A percentile compares a stretch with the other conserved stretches of the same genome.
These are phyloP conservation scores for Ballota nigra DNA, from an alignment of 257 asterid species.

Conservation along the genomic window DNA sequence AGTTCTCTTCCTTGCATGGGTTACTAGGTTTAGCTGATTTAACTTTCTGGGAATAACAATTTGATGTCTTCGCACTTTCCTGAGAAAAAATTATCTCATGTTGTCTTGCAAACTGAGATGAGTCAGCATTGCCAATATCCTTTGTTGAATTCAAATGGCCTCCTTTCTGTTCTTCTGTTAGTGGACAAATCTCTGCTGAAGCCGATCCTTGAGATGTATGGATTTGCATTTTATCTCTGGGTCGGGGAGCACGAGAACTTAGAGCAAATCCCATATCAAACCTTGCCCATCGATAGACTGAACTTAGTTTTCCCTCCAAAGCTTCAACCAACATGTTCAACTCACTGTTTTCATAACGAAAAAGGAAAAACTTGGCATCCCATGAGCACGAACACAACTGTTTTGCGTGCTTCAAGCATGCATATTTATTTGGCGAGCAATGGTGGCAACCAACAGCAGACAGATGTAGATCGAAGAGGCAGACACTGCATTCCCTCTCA, in stretches of 20 bases:
- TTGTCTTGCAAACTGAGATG: conserved; percentile 36
- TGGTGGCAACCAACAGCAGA: conserved; percentile 95
- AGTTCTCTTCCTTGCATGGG: conserved; percentile 36
- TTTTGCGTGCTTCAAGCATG: conserved; percentile 94
- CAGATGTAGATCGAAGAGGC: conserved; percentile 89
- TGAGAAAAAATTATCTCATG: conserved; percentile 50
- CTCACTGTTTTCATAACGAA: conserved; percentile 76
- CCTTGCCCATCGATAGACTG: conserved; percentile 94
- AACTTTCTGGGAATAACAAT: conserved; percentile 27
- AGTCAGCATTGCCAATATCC: conserved; percentile 24
- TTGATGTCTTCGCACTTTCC: conserved; percentile 37
- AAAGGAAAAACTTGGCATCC: conserved; percentile 88
- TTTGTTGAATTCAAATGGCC: conserved; percentile 26
- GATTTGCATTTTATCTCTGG: conserved; percentile 48
- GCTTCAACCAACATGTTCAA: conserved; percentile 86
- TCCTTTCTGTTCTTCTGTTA: conserved; percentile 38
- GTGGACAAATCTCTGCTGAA: conserved; percentile 34
- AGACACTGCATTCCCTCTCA: conserved; percentile 92
- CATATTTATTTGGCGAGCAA: conserved; percentile 91
- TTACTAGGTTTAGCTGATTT: conserved; percentile 29
- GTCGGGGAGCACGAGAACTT: conserved; percentile 57
- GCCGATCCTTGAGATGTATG: conserved; percentile 39
- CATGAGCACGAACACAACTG: conserved; percentile 87
- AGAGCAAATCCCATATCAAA: conserved; percentile 85
- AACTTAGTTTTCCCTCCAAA: conserved; percentile 95